Base-by-base conservation (phyloP, 495 filamentous ascomycete species). In the Patellaria atrata region DNA sequence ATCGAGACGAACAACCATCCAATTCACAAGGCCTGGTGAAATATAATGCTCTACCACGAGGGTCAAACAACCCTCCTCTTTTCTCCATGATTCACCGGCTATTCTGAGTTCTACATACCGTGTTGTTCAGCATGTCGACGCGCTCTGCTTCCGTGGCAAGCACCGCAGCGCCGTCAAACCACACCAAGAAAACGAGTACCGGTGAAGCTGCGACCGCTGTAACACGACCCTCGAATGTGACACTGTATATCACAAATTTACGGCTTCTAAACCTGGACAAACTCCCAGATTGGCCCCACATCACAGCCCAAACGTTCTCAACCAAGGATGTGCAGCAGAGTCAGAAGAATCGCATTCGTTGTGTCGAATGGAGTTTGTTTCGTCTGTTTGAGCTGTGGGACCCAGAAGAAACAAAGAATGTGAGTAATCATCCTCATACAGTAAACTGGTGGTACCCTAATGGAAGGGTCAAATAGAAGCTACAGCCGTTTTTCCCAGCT, bases 401-500 rank as follows among this genome's bases (percentile, higher is more conserved):
- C 51, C 71, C 68, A 12, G 67, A 76, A 22, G 73, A 74, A 34
- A 66, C 82, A 16, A 67, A 73, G 45, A 73, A 76, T 63, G 79
- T 82, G 59, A 30, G 58, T 12, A 33, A 16, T 22, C 22, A 21
- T 35, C 47, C 22, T 38, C 24, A 6, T 23, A 10, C 33, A 26
- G 23, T 26, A n/a, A 26, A n/a, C 30, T 52, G 27, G 45, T 34
- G 14, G 25, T 15, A 26, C n/a, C n/a, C n/a, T n/a, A n/a, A n/a
- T n/a, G n/a, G n/a, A n/a, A n/a, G n/a, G n/a, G n/a, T n/a, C n/a
- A n/a, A n/a, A n/a, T 28, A 87, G 75, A 92, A 89, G 68, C 66
- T 92, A 9, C 79, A 75, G 25, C 81, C 84, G 0, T 91, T 87
- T 63, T 92, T 84, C 53, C 85, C 85, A 23, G 79, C 85, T 5